Base-by-base conservation (phyloP, 1,284 basidiomycete species). In the Leucocoprinus gongylophorus region DNA sequence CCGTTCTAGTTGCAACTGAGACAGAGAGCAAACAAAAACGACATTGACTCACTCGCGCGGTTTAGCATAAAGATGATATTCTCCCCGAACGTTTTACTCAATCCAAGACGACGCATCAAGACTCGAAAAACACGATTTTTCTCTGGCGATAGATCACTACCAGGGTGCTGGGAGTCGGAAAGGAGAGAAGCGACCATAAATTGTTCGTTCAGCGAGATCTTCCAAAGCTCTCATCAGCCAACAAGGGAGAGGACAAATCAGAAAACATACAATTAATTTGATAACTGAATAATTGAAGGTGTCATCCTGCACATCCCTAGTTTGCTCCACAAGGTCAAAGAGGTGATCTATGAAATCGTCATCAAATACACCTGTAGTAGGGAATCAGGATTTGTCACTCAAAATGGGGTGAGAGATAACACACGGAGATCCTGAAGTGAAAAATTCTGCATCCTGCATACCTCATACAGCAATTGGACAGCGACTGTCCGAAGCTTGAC, bases 41-140 rank as follows among this genome's bases (percentile, higher is more conserved):
- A 21, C 8, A 13, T 17, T 18, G 9, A 79, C 88, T 62, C 62
- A 92, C 91, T 77, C 42, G 94, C 90, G 54, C 95, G 84, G 63
- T 99, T 99, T 39, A 99, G 75, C 88, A 99, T 99, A 67, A 97
- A 99, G 57, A 99, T 97, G 75, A 99, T 81, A 63, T 98, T 99
- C 71, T 95, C 94, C 13, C 94, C 94, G 67, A 99, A 97, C 0
- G 95, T 97, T 71, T 92, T 93, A 68, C 85, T 91, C 10, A 81
- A 83, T 7, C 89, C 85, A 32, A 93, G 68, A 13, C 95, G 81
- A 21, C 86, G 76, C 75, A 91, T 88, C 26, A 99, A 75, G 0
- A 95, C 84, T 21, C 82, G 76, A 35, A 98, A 70, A 0, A 98
- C 86, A 15, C 92, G 76, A 64, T 99, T 99, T 37, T 55, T 57